Percentiles rank a stretch among this genome's conserved stretches.
Conservation (phyloP, 169 alveolate species). For the Plasmodium coatneyi region DNA sequence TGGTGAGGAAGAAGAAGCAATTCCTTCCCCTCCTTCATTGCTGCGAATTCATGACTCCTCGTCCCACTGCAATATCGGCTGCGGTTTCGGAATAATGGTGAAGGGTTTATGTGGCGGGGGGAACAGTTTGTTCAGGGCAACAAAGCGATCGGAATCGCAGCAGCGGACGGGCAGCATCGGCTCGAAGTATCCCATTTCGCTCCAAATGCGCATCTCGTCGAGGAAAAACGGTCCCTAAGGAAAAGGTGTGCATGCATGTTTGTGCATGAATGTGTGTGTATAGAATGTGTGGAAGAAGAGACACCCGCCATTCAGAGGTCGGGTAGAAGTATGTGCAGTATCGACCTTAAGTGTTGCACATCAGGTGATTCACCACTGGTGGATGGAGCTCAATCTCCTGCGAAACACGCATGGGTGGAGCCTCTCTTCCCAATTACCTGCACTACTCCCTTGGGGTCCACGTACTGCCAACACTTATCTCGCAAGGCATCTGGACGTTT, state of each 20-base stretch:
- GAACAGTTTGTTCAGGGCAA: slow-evolving; percentile 77
- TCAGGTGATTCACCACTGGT: neutral
- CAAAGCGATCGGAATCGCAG: slow-evolving; percentile 78
- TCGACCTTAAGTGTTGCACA: neutral
- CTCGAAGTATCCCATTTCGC: slow-evolving; percentile 79
- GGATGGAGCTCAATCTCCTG: neutral
- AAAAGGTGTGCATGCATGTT: too few species aligned
- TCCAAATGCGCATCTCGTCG: slow-evolving; percentile 80
- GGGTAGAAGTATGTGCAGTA: neutral
- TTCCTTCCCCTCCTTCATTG: neutral
- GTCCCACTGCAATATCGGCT: slow-evolving; percentile 69
- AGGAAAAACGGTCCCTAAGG: slow-evolving; percentile 78
- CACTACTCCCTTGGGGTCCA: slow-evolving; percentile 81
- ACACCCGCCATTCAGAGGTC: neutral
- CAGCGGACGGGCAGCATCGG: slow-evolving; percentile 84
- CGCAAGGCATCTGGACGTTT: slow-evolving; percentile 77
- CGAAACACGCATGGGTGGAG: neutral
- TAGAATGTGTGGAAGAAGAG: neutral
- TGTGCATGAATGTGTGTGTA: neutral
- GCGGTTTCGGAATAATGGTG: slow-evolving; percentile 77
- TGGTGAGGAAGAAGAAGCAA: neutral
- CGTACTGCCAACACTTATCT: slow-evolving; percentile 82
- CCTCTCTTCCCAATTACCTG: slow-evolving; percentile 62
- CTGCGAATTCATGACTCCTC: neutral
- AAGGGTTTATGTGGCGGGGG: slow-evolving; percentile 83